Conservation (phyloP, 1,284 basidiomycete genomes). For the Cronartium ribicola region DNA sequence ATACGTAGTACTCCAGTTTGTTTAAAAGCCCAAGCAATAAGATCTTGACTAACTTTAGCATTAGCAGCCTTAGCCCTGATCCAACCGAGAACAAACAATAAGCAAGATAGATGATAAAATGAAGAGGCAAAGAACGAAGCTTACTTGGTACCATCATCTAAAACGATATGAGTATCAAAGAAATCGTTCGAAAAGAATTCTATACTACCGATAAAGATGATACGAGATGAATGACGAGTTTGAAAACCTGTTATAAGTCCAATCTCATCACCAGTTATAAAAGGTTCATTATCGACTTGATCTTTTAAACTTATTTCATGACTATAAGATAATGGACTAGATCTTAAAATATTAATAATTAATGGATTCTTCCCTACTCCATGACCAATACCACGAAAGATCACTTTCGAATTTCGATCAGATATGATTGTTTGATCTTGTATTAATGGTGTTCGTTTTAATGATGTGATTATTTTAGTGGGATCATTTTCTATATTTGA, state of each 20-base stretch:
- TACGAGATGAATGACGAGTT: constrained; percentile 69
- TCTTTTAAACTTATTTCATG: constrained; percentile 53
- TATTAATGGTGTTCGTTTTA: constrained; percentile 23
- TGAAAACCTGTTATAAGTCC: constrained; percentile 84
- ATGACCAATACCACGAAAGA: constrained; percentile 74
- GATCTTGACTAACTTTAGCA: constrained; percentile 65
- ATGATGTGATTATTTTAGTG: constrained; percentile 52
- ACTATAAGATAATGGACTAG: constrained; percentile 59
- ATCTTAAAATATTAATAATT: constrained; percentile 72
- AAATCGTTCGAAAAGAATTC: constrained; percentile 64
- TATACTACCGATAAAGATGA: constrained; percentile 74
- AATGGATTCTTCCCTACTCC: constrained; percentile 73
- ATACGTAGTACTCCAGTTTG: constrained; percentile 76
- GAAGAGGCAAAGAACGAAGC: background rate
- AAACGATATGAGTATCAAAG: constrained; percentile 16
- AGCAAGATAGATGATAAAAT: no score
- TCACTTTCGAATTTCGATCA: constrained; percentile 53
- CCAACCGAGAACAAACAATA: no score
- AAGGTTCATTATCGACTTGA: constrained; percentile 59
- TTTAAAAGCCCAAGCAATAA: constrained; percentile 87
- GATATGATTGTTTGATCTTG: constrained; percentile 55
- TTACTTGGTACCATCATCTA: constrained; percentile 34
- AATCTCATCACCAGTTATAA: constrained; percentile 67
- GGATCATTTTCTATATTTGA: constrained; percentile 53
- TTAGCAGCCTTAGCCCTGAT: constrained; percentile 70